These are phyloP conservation scores for Hypoxylon fragiforme DNA, from an alignment of 495 filamentous ascomycete species.

Conservation along the genomic window DNA sequence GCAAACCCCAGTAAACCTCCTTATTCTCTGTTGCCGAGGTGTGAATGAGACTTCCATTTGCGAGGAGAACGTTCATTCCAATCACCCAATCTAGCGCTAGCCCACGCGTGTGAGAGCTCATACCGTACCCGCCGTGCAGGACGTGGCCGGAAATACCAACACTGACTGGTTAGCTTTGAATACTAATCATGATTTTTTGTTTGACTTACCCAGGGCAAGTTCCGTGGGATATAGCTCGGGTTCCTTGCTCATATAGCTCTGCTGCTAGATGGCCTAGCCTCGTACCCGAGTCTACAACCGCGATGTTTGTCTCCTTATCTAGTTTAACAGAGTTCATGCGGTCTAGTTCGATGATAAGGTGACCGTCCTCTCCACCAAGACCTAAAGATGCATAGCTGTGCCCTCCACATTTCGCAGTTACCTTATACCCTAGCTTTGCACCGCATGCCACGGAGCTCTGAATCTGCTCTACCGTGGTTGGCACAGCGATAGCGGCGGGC, in stretches of 20 bases:
- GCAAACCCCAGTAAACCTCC: slow-evolving; percentile 50
- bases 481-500: slow-evolving; percentile 47
- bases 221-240: slow-evolving; percentile 49
- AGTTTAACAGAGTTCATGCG: slow-evolving; percentile 48
- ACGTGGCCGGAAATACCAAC: slow-evolving; percentile 50
- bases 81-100: slow-evolving; percentile 50
- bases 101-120: slow-evolving; percentile 51
- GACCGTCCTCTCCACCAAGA: slow-evolving; percentile 52
- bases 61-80: slow-evolving; percentile 47
- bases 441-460: slow-evolving; percentile 48
- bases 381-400: slow-evolving; percentile 53
- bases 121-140: slow-evolving; percentile 51
- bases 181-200: neutral
- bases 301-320: slow-evolving; percentile 44
- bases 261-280: slow-evolving; percentile 47
- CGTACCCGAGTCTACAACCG: slow-evolving; percentile 45
- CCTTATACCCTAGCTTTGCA: slow-evolving; percentile 45
- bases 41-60: slow-evolving; percentile 46
- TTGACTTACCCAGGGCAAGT: slow-evolving; percentile 49
- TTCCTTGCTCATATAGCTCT: slow-evolving; percentile 44
- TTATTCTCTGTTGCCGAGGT: slow-evolving; percentile 46
- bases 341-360: slow-evolving; percentile 50
- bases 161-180: slow-evolving; percentile 29
- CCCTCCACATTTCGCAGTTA: slow-evolving; percentile 49
- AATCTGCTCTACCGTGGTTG: slow-evolving; percentile 46